A percentile compares a stretch with the other conserved stretches of the same genome.
phyloP scores from a whole-genome alignment of 2,329 filamentous ascomycete genomes.

The Apiospora kogelbergensis region DNA sequence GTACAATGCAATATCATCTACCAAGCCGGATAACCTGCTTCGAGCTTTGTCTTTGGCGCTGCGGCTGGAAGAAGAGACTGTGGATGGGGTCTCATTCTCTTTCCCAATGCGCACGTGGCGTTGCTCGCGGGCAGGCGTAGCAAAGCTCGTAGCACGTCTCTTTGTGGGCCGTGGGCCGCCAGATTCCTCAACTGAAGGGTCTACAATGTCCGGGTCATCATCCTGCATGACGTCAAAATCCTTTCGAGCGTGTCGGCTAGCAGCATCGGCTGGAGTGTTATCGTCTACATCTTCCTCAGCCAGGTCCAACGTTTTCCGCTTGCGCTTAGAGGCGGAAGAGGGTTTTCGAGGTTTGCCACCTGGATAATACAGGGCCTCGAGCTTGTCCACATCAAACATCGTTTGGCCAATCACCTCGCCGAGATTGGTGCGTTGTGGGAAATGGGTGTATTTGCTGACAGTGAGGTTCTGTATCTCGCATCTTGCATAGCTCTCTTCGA shows the following conservation, averaged over 20 bases:
- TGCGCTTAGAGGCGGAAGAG: constrained; percentile 44
- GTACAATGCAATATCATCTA: constrained; percentile 83
- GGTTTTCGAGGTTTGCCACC: constrained; percentile 53
- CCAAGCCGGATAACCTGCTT: constrained; percentile 73
- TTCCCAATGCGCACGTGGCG: constrained; percentile 62
- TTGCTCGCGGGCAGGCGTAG: constrained; percentile 51
- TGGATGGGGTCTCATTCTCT: constrained; percentile 80
- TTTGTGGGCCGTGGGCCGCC: constrained; percentile 31
- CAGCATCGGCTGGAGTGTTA: constrained; percentile 45
- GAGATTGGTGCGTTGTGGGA: constrained; percentile 85
- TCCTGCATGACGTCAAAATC: constrained; percentile 47
- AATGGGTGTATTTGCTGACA: constrained; percentile 77
- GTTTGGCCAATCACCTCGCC: constrained; percentile 92
- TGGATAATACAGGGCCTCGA: constrained; percentile 68
- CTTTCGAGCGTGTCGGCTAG: constrained; percentile 40
- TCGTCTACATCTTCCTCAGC: constrained; percentile 51
- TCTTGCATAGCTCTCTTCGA: constrained; percentile 94
- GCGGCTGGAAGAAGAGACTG: constrained; percentile 67
- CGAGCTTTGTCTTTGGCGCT: constrained; percentile 86
- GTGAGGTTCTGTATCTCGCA: constrained; percentile 75
- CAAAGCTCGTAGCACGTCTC: constrained; percentile 33
- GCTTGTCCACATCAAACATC: constrained; percentile 63
- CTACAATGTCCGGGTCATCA: constrained; percentile 35
- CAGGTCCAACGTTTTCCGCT: constrained; percentile 49
- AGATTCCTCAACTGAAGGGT: constrained; percentile 32